phyloP scores from a whole-genome alignment of 176 grass and related monocot genomes.

The Oryza australiensis region DNA sequence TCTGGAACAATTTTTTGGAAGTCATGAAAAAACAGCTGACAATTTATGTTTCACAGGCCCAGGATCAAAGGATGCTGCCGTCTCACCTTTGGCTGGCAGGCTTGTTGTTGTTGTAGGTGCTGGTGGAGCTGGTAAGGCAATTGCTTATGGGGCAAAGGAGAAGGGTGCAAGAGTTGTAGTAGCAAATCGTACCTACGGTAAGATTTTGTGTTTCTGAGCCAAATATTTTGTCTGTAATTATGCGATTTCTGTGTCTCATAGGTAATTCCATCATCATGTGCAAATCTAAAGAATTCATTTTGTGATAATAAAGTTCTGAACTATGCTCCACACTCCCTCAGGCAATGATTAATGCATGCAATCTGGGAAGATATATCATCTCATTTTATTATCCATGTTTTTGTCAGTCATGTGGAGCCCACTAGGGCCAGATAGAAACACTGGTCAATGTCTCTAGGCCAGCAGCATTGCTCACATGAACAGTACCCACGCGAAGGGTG shows the following conservation, averaged over 20 bases:
- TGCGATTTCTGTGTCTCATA: not conserved
- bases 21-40: constrained; percentile 2
- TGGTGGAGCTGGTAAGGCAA: constrained; percentile 94
- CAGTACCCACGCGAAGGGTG: no score
- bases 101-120: constrained; percentile 89
- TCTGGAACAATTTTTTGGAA: not conserved
- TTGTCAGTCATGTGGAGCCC: not conserved
- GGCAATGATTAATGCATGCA: not conserved
- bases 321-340: not conserved
- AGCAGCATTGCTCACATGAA: no score
- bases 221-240: constrained; percentile 11
- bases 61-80: constrained; percentile 53
- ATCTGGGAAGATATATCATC: not conserved
- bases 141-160: constrained; percentile 89
- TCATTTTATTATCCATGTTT: not conserved
- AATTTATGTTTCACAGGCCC: constrained; percentile 52
- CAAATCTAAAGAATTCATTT: not conserved
- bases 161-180: constrained; percentile 93
- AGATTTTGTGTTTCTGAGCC: constrained; percentile 21
- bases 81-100: constrained; percentile 83
- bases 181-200: constrained; percentile 97
- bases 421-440: no score
- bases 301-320: constrained; percentile 11
- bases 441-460: no score
- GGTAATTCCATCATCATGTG: not conserved